Base-by-base conservation (phyloP, 1,139 yeast species). In the Pichia cactophila region DNA sequence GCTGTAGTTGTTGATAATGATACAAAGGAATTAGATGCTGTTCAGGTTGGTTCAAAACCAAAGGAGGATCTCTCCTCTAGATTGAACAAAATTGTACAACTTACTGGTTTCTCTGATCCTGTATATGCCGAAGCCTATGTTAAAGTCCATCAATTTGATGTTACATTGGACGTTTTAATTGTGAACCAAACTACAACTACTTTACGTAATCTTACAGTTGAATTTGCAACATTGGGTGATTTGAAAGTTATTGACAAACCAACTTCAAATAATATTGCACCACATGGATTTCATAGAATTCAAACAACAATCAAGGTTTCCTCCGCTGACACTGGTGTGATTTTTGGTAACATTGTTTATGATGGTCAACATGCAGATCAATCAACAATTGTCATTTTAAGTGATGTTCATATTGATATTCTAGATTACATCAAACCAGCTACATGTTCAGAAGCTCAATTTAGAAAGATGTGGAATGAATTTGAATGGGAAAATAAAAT, bases 401-500 rank as follows among this genome's bases (percentile, higher is more conserved):
- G 88, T 65, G 98, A 92, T 65, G 89, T 94, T 50, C 96, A 92
- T 65, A 90, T 92, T 54, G 97, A 92, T 66, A 88, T 92, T 52
- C 87, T 92, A 92, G 97, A 92, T 69, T 94, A 94, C 71, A 90
- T 94, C 67, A 88, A 87, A 66, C 97, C 98, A 26, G 95, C 96
- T 14, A 77, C 80, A 29, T 88, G 96, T 67, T 73, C 89, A 17
- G 98, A 92, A 68, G 80, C 83, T 47, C 85, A 80, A 58, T 94
- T 94, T 86, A 86, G 98, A 62, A 80, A 83, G 61, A 90, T 90
- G 97, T 94, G 99, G 99, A 87, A 89, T 66, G 97, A 90, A 67
- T 94, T 94, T 66, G 99, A 94, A 71, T 94, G 99, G 99, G 99
- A 94, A 69, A 94, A 94, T 72, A 94, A 94, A 73, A 92, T 94